Evolutionary conservation across 2,329 filamentous ascomycete genomes (phyloP), one percentile per base, ranked within the genome.

Genomic region (Diaporthe ampelina): DNA sequence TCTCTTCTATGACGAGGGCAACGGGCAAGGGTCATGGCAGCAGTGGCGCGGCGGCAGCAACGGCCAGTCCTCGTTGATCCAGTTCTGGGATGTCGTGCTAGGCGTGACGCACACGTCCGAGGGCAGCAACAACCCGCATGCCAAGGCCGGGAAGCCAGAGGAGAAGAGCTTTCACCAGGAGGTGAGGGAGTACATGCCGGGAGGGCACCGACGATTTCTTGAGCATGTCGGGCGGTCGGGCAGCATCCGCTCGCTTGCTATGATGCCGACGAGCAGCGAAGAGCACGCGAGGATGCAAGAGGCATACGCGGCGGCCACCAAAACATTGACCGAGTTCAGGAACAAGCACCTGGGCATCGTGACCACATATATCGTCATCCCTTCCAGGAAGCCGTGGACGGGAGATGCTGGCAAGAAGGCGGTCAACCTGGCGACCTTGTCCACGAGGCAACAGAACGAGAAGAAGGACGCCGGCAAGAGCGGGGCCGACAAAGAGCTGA

Each of bases 311-410:
- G 89, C 89, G 0, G 95, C 94, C 57, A 89, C 95, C 0, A 90
- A 91, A 29, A 94, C 95, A 83, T 87, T 98, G 57, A 91, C 91
- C 15, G 87, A 89, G 26, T 92, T 98, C 79, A 89, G 96, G 72
- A 94, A 96, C 81, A 95, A 94, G 79, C 95, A 98, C 81, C 94
- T 98, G 78, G 91, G 94, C 81, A 94, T 98, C 74, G 95, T 98
- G 4, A 94, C 94, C 45, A 89, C 95, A 65, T 98, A 98, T 83
- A 97, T 98, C 79, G 92, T 98, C 77, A 86, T 97, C 72, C 95
- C 95, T 32, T 93, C 93, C 0, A 89, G 83, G 70, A 83, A 86
- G 73, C 80, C 82, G 21, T 77, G 77, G 69, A 72, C 54, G 15
- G 73, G 71, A 1, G 77, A 76, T 84, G 76, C 82, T 84, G 58